Evolutionary conservation across 768 basidiomycete genomes (phyloP).

Genomic region (Boletus edulis): DNA sequence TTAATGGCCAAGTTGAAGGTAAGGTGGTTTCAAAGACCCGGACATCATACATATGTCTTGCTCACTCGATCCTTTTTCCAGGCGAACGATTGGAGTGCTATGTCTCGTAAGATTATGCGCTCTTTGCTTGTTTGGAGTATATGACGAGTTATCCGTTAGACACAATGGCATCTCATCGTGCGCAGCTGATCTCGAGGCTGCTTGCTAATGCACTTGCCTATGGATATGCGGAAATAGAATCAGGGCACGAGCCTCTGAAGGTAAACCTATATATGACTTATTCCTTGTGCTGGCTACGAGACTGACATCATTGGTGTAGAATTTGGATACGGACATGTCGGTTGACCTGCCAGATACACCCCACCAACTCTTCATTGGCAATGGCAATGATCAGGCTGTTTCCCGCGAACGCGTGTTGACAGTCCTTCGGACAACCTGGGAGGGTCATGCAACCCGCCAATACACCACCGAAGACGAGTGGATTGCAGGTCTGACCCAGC

Average conservation of each 20-base stretch:
- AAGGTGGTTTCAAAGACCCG: background rate
- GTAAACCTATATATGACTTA: slow-evolving; percentile 27
- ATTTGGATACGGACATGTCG: slow-evolving; percentile 47
- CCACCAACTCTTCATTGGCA: slow-evolving; percentile 34
- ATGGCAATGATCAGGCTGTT: slow-evolving; percentile 11
- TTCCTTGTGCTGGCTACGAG: background rate
- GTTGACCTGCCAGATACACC: slow-evolving; percentile 39
- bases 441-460: slow-evolving; percentile 17
- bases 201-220: slow-evolving; percentile 48
- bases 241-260: slow-evolving; percentile 49
- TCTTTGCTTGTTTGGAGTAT: background rate
- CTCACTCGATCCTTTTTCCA: slow-evolving; percentile 16
- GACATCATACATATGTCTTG: background rate
- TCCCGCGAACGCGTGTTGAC: slow-evolving; percentile 13
- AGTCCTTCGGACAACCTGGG: slow-evolving; percentile 20
- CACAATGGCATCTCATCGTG: slow-evolving; percentile 47
- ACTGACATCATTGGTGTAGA: slow-evolving; percentile 31
- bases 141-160: slow-evolving; percentile 28
- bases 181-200: slow-evolving; percentile 38
- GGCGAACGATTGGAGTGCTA: slow-evolving; percentile 66
- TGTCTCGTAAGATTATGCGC: slow-evolving; percentile 47
- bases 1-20: slow-evolving; percentile 70
- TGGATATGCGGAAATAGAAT: slow-evolving; percentile 45
- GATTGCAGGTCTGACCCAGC: slow-evolving; percentile 35
- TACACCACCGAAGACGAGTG: slow-evolving; percentile 32